Evolutionary conservation across 1,284 basidiomycete species (phyloP), one percentile per base, ranked within the genome.

Genomic region (Marasmius tenuissimus): DNA sequence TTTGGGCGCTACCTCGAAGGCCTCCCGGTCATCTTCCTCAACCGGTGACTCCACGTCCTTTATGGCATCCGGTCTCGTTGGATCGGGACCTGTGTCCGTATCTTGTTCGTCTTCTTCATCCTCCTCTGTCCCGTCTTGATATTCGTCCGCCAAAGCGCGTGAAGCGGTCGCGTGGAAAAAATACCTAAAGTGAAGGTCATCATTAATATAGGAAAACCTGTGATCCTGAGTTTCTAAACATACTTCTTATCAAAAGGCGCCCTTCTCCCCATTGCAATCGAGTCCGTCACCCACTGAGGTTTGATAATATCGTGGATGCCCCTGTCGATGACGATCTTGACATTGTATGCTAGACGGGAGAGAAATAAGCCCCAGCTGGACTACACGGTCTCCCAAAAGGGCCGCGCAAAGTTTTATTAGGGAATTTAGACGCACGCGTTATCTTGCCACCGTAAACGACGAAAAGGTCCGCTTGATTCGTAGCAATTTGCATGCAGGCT

Each of bases 231-330:
- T 14, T 39, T 14, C 20, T 8, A 38, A 35, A 64, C 73, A 51
- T 70, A 95, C 92, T 85, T 90, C 72, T 88, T 87, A 39, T 76
- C 79, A 52, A 94, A 72, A 0, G 92, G 88, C 12, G 87, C 71
- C 14, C 80, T 74, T 59, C 82, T 75, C 14, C 80, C 81, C 35
- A 79, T 76, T 3, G 81, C 77, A 49, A 96, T 81, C n/a, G 88
- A 94, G 68, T 94, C 92, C 50, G 81, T 72, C 55, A 97, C 79
- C 94, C 94, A 97, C 37, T 83, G 76, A 0, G 95, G 92, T 59
- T 82, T 87, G 60, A 97, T 77, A 55, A 96, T 83, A 69, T 93
- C 91, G 61, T 85, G 75, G 0, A 77, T 75, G 4, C 79, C 85
- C 69, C 89, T 89, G 64, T 89, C 78, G 61, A 85, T 88, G 68